Evolutionary conservation across 2,329 filamentous ascomycete genomes (phyloP).

Genomic region (Aspergillus phoenicis): DNA sequence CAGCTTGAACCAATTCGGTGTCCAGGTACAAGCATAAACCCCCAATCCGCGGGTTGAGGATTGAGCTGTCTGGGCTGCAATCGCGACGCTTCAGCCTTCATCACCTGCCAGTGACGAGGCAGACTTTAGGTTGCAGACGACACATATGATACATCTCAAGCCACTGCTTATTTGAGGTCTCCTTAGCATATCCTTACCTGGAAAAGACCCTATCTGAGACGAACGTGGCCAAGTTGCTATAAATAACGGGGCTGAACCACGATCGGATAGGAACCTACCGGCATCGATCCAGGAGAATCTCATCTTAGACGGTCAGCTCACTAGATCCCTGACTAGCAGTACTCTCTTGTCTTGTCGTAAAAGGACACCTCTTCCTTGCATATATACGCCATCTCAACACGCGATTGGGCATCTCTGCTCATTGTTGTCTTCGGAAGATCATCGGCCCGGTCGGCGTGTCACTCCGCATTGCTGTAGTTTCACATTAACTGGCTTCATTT

Average conservation of each 20-base stretch:
- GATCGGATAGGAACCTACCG: conserved; percentile 3
- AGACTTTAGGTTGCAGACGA: background rate
- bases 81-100: background rate
- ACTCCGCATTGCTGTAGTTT: conserved; percentile 27
- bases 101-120: background rate
- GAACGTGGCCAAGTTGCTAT: conserved; percentile 8
- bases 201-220: background rate
- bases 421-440: conserved; percentile 33
- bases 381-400: background rate
- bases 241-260: conserved; percentile 6
- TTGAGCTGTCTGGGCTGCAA: background rate
- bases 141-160: conserved; percentile 1
- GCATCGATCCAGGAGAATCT: background rate
- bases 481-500: conserved; percentile 11
- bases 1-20: too few species aligned
- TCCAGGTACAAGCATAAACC: too few species aligned
- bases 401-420: background rate
- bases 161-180: background rate
- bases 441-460: conserved; percentile 38
- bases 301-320: background rate
- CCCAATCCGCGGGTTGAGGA: too few species aligned
- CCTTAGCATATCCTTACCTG: background rate
- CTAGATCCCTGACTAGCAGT: background rate
- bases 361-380: background rate
- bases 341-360: background rate